Evolutionary conservation across 1,284 basidiomycete genomes (phyloP), one percentile per base, ranked within the genome.

Genomic region (Fomitopsis pinicola): DNA sequence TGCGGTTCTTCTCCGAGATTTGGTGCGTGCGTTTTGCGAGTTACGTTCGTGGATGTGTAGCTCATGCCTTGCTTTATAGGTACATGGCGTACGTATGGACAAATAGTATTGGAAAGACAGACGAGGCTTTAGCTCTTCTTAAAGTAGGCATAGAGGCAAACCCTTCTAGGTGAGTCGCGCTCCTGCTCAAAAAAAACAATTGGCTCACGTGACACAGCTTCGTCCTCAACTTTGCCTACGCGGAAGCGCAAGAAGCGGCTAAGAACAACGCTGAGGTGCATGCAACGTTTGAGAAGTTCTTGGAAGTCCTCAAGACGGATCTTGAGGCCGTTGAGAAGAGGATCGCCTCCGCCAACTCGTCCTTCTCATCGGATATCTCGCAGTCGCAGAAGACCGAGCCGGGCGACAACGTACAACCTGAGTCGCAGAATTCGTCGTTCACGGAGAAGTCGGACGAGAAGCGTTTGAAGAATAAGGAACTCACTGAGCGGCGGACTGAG

Each of bases 1-100:
- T 98, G 92, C 84, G 96, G 48, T 99, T 94, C 77, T 98, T 91
- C 73, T 88, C 93, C 5, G 97, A 99, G 73, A 88, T 98, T 55
- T 98, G 95, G 96, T 93, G 66, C 62, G 82, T 73, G 5, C 1
- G 46, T 10, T 15, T 17, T 28, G 22, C 9, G 35, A 3, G 38
- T 40, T 14, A 22, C 22, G 38, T 17, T 40, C 52, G 53, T 28
- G 17, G 26, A 60, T 8, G 35, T 48, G 38, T 61, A 26, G 42
- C 35, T 57, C 14, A 26, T 35, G 30, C 35, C 3, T 22, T 22
- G 35, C 33, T 9, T 2, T 0, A 26, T 67, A 95, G 93, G 91
- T 96, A 93, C 73, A 92, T 97, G 84, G 92, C 94, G 1, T 94
- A 92, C 67, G 85, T 81, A 19, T 97, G 93, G 86, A 88, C 88